Percentiles rank a stretch among this genome's conserved stretches.
phyloP scores from a whole-genome alignment of 148 eudicot species.

The Polygonum maritimum region DNA sequence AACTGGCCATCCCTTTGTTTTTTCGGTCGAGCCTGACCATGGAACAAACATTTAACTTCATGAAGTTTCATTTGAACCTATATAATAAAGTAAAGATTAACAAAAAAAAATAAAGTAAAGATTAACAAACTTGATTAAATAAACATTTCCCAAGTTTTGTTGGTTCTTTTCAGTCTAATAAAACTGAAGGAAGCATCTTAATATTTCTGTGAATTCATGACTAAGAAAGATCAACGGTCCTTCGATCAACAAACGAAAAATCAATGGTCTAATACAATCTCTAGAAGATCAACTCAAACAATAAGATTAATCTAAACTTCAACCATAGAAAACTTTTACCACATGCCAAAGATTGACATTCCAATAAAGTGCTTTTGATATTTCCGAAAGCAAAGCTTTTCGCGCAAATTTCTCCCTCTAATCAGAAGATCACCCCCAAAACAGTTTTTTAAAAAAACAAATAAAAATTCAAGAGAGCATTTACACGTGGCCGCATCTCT shows the following conservation, averaged over 20 bases:
- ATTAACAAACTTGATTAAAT: too few species aligned
- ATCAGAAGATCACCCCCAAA: not conserved
- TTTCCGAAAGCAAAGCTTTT: not conserved
- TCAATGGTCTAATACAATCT: slow-evolving; percentile 2
- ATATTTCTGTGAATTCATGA: too few species aligned
- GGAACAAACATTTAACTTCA: too few species aligned
- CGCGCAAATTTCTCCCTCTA: not conserved
- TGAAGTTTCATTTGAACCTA: too few species aligned
- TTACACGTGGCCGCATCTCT: not conserved
- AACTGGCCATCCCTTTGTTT: not conserved
- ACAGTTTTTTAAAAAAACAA: not conserved
- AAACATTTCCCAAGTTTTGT: too few species aligned
- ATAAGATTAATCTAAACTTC: not conserved
- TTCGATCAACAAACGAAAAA: not conserved
- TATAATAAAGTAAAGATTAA: too few species aligned
- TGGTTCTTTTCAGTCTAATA: too few species aligned
- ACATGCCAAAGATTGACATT: not conserved
- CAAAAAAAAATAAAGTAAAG: too few species aligned
- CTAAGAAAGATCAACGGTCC: too few species aligned
- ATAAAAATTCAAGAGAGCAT: not conserved
- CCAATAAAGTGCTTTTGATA: slow-evolving; percentile 1
- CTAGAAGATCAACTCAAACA: not conserved
- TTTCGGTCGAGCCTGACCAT: too few species aligned
- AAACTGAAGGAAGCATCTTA: too few species aligned
- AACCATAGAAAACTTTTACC: not conserved